Percentiles rank a stretch among this genome's conserved stretches.
Conservation (phyloP, 306 rosid genomes). For the Pachyrhizus erosus region DNA sequence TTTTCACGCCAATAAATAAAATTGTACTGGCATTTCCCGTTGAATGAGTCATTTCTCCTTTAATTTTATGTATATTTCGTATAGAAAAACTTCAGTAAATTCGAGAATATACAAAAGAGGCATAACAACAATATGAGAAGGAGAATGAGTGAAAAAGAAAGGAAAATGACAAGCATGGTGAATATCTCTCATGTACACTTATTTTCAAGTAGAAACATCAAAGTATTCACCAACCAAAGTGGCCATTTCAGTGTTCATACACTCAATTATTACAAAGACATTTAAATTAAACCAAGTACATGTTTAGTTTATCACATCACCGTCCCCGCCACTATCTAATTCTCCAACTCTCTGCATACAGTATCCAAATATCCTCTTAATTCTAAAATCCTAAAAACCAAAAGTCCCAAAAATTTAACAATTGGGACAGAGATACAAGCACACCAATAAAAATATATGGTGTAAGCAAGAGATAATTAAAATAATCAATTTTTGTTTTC, state of each 20-base stretch:
- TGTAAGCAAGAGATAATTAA: background rate
- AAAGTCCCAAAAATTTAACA: too few species aligned
- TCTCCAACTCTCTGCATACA: too few species aligned
- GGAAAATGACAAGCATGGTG: background rate
- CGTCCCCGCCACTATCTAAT: background rate
- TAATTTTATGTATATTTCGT: background rate
- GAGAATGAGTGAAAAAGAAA: background rate
- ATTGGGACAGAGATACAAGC: too few species aligned
- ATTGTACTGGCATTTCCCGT: background rate
- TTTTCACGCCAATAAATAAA: background rate
- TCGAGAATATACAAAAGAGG: background rate
- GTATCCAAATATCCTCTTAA: too few species aligned
- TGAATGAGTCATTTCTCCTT: background rate
- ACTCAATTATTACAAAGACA: background rate
- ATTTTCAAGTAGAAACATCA: background rate
- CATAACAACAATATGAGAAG: slow-evolving; percentile 1
- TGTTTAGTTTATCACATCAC: background rate
- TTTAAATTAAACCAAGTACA: background rate
- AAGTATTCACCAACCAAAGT: background rate
- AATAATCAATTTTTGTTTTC: slow-evolving; percentile 23
- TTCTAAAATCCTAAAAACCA: too few species aligned
- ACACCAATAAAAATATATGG: background rate
- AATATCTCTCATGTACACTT: background rate
- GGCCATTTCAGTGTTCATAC: background rate
- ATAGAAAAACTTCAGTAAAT: background rate